Conservation (phyloP, 1,284 basidiomycete genomes). For the Meira miltonrushii region DNA sequence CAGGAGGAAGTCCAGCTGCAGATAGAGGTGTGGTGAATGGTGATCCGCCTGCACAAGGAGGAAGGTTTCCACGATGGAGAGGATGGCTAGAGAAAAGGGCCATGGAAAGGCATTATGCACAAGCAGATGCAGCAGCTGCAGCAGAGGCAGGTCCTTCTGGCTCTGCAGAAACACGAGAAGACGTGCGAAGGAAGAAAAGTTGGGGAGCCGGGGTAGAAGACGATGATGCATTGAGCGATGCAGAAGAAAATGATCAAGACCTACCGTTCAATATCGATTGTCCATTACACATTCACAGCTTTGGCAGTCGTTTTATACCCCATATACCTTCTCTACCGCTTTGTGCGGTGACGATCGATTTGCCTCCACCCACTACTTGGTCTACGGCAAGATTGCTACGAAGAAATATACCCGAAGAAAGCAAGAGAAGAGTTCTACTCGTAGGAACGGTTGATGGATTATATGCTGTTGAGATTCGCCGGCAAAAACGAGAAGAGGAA, state of each 20-base stretch:
- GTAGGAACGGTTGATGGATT: constrained; percentile 31
- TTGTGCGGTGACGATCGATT: constrained; percentile 24
- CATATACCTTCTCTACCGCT: constrained; percentile 34
- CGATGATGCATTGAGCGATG: constrained; percentile 8
- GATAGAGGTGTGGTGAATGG: no score
- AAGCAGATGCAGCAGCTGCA: constrained; percentile 1
- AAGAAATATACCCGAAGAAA: constrained; percentile 1
- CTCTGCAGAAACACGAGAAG: background rate
- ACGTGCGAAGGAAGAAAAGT: constrained; percentile 11
- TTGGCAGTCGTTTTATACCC: constrained; percentile 34
- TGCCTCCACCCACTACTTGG: constrained; percentile 5
- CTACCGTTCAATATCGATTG: background rate
- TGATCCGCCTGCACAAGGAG: background rate
- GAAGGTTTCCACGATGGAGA: constrained; percentile 11
- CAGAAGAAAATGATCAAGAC: background rate
- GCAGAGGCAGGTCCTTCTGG: background rate
- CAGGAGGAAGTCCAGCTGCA: background rate
- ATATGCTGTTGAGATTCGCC: constrained; percentile 20
- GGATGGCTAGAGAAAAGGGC: constrained; percentile 13
- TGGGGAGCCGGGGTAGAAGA: constrained; percentile 12
- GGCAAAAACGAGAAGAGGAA: background rate
- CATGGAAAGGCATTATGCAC: constrained; percentile 12
- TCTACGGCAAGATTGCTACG: background rate
- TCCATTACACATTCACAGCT: constrained; percentile 25
- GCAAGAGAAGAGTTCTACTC: constrained; percentile 14